Evolutionary conservation across 495 filamentous ascomycete species (phyloP).

Genomic region (Cercophora scortea): DNA sequence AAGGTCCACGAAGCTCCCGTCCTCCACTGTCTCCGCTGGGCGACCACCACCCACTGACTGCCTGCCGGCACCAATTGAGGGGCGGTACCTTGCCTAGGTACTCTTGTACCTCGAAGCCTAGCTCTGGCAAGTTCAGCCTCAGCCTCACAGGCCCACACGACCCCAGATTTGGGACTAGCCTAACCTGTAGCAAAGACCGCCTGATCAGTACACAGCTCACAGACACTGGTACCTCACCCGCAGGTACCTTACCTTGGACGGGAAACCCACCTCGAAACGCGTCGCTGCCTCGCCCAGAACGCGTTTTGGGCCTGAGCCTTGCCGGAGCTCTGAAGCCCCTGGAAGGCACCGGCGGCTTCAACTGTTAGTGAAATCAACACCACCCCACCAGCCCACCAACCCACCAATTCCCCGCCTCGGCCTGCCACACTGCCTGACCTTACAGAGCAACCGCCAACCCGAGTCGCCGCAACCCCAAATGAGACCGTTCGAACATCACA

Average conservation of each 20-base stretch:
- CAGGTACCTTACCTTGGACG: too few species aligned
- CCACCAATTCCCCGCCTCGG: not conserved
- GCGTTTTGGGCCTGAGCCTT: too few species aligned
- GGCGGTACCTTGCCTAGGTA: not conserved
- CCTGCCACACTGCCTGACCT: not conserved
- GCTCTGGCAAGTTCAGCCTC: too few species aligned
- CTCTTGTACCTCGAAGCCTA: too few species aligned
- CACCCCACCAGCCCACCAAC: not conserved
- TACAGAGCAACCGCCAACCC: not conserved
- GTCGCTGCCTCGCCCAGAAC: not conserved
- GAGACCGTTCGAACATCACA: conserved; percentile 2
- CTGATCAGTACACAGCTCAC: too few species aligned
- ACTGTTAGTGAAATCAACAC: not conserved
- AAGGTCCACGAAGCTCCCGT: conserved; percentile 21
- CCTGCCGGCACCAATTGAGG: conserved; percentile 1
- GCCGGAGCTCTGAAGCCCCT: too few species aligned
- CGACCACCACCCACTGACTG: conserved; percentile 9
- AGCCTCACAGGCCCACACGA: too few species aligned
- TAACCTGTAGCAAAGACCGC: too few species aligned
- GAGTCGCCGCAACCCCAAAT: conserved; percentile 1
- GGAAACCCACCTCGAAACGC: not conserved
- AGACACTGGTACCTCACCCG: too few species aligned
- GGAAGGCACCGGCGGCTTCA: too few species aligned
- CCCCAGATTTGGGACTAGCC: too few species aligned
- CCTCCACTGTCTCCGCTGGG: conserved; percentile 2